phyloP scores from a whole-genome alignment of 2,329 filamentous ascomycete genomes.

The Arthrocladium fulminans region DNA sequence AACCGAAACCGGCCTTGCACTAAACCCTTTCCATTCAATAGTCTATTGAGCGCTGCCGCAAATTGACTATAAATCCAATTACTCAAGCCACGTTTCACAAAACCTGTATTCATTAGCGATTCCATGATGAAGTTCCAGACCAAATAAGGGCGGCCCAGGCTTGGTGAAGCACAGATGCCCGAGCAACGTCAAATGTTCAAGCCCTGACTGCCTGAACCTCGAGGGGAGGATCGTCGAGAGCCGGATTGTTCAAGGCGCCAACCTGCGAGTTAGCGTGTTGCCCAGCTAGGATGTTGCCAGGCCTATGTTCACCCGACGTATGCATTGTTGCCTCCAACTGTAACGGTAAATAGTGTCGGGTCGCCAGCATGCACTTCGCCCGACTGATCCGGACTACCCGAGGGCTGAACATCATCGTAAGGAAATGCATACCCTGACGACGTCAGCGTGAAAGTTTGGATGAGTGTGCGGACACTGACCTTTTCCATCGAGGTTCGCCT shows the following conservation, averaged over 20 bases:
- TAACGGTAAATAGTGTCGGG: constrained; percentile 49
- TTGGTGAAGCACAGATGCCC: too few species aligned
- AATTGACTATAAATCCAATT: too few species aligned
- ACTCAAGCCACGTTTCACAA: too few species aligned
- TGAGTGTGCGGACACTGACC: constrained; percentile 24
- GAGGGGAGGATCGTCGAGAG: too few species aligned
- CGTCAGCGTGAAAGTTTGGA: background rate
- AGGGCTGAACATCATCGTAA: constrained; percentile 58
- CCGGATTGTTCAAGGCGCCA: too few species aligned
- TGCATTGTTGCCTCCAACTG: constrained; percentile 40
- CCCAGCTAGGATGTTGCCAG: background rate
- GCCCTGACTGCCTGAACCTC: too few species aligned
- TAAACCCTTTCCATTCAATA: background rate
- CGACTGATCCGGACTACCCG: constrained; percentile 50
- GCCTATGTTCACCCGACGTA: background rate
- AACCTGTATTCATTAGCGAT: too few species aligned
- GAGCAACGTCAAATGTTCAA: too few species aligned
- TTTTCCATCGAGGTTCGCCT: constrained; percentile 47
- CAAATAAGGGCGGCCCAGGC: too few species aligned
- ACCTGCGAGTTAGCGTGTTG: background rate
- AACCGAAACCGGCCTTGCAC: constrained; percentile 10
- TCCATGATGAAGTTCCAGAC: too few species aligned
- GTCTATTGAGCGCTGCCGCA: background rate
- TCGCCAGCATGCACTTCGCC: constrained; percentile 52
- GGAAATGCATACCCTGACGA: constrained; percentile 57